Evolutionary conservation across 805 yeast species (phyloP).

Genomic region (Brettanomyces anomalus): DNA sequence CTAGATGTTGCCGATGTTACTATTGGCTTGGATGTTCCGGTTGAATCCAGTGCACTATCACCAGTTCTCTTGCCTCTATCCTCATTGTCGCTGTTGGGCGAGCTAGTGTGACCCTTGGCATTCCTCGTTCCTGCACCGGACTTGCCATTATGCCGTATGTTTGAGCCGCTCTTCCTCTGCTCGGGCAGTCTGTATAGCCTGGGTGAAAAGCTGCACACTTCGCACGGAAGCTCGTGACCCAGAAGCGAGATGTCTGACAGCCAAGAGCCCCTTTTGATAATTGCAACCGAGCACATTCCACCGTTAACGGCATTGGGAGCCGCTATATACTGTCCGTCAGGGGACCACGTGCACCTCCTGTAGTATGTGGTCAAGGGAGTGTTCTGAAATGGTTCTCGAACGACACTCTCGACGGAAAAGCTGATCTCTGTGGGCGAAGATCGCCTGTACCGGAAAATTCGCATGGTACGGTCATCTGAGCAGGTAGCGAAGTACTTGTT

Average conservation of each 20-base stretch:
- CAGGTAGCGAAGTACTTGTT: slow-evolving; percentile 96
- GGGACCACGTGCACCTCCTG: slow-evolving; percentile 80
- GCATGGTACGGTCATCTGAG: slow-evolving; percentile 87
- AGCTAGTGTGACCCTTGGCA: too few species aligned
- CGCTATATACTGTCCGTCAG: slow-evolving; percentile 81
- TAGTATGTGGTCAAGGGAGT: slow-evolving; percentile 92
- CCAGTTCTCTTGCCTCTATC: slow-evolving; percentile 8
- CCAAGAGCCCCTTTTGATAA: slow-evolving; percentile 75
- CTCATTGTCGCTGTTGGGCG: slow-evolving; percentile 16
- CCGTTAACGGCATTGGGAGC: slow-evolving; percentile 83
- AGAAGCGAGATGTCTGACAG: slow-evolving; percentile 63
- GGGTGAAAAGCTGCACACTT: slow-evolving; percentile 70
- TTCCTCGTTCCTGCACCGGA: too few species aligned
- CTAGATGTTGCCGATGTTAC: too few species aligned
- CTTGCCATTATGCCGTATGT: too few species aligned
- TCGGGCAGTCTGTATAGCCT: slow-evolving; percentile 32
- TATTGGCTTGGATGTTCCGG: too few species aligned
- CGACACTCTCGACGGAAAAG: slow-evolving; percentile 77
- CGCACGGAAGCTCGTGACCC: slow-evolving; percentile 83
- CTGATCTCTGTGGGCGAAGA: slow-evolving; percentile 55
- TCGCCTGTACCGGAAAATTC: slow-evolving; percentile 79
- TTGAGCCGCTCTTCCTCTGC: too few species aligned
- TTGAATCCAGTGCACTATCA: too few species aligned
- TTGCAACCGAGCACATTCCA: slow-evolving; percentile 65
- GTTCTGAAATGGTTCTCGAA: slow-evolving; percentile 75